These are phyloP conservation scores for Dittrichia graveolens DNA, from an alignment of 129 eudicot genomes.

Conservation along the genomic window DNA sequence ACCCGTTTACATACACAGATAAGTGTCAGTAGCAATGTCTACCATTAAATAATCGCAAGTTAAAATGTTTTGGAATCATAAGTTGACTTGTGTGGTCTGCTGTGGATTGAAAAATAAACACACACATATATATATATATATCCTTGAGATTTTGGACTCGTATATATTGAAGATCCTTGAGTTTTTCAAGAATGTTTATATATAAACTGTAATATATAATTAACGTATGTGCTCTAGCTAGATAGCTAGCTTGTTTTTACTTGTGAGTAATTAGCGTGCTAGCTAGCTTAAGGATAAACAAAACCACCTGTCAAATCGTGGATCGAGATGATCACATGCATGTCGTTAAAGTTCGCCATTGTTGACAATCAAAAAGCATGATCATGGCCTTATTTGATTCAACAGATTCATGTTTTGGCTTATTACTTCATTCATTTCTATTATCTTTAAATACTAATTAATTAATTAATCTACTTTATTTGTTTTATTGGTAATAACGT, in stretches of 20 bases:
- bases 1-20: too few relatives aligned
- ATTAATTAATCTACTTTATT: too few relatives aligned
- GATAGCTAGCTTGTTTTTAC: constrained; percentile 13
- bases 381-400: not conserved
- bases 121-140: too few relatives aligned
- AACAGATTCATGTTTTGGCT: not conserved
- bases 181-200: not conserved
- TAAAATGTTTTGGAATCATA: constrained; percentile 1
- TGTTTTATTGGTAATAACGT: too few relatives aligned
- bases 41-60: too few relatives aligned
- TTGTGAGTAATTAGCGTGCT: not conserved
- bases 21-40: too few relatives aligned
- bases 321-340: constrained; percentile 34
- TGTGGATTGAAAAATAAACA: not conserved
- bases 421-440: not conserved
- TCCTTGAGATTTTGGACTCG: constrained; percentile 19
- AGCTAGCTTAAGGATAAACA: not conserved
- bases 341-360: constrained; percentile 19
- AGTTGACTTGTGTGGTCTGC: constrained; percentile 21
- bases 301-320: not conserved
- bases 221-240: too few relatives aligned
- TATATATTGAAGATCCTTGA: constrained; percentile 14
- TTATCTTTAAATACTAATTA: not conserved
- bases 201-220: not conserved
- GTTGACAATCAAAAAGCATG: constrained; percentile 10